Evolutionary conservation across 2,329 filamentous ascomycete genomes (phyloP).

Genomic region (Colletotrichum cuscutae): DNA sequence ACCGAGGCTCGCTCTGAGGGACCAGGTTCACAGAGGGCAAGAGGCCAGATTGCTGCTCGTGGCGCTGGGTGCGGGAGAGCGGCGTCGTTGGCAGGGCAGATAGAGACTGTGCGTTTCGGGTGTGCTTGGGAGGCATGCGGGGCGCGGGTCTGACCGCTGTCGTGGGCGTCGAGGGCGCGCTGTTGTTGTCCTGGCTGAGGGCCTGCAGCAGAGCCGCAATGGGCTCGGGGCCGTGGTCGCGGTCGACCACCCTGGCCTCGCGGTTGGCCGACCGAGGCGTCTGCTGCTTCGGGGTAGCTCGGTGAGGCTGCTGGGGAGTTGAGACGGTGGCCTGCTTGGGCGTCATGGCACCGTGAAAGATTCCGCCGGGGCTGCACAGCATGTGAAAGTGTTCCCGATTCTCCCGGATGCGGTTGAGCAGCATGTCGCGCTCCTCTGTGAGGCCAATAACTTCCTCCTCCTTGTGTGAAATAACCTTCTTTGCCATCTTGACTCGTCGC

Average conservation of each 20-base stretch:
- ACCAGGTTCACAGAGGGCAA: conserved; percentile 72
- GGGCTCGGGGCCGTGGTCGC: conserved; percentile 67
- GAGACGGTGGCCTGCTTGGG: conserved; percentile 60
- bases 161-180: conserved; percentile 77
- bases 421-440: conserved; percentile 79
- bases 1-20: conserved; percentile 66
- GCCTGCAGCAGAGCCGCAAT: conserved; percentile 86
- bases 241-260: conserved; percentile 51
- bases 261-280: conserved; percentile 56
- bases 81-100: conserved; percentile 88
- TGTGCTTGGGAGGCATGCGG: conserved; percentile 70
- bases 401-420: conserved; percentile 86
- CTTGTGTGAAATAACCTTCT: conserved; percentile 81
- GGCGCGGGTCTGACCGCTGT: conserved; percentile 55
- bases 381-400: conserved; percentile 88
- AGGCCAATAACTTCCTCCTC: conserved; percentile 77
- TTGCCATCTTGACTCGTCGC: conserved; percentile 76
- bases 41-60: conserved; percentile 59
- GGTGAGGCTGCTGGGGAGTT: conserved; percentile 56
- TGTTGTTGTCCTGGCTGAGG: conserved; percentile 79
- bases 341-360: conserved; percentile 71
- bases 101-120: conserved; percentile 81
- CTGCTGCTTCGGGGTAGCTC: conserved; percentile 62
- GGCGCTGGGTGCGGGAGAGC: conserved; percentile 58
- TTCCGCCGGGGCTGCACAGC: conserved; percentile 79